Evolutionary conservation across 2,329 filamentous ascomycete genomes (phyloP).

Genomic region (Madurella fahalii): DNA sequence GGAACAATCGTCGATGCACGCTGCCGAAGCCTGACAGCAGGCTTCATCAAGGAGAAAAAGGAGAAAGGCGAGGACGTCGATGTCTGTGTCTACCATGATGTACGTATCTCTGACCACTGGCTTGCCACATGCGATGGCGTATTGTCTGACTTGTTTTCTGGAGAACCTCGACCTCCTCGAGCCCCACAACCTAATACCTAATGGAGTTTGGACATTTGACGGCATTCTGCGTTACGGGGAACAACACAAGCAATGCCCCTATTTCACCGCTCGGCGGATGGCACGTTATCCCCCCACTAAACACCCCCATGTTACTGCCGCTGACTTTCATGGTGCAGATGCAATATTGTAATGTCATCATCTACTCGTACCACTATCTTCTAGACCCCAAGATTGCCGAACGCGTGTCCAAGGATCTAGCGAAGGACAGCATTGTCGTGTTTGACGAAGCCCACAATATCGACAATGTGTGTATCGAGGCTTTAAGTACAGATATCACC

Average conservation of each 20-base stretch:
- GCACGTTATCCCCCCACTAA: conserved; percentile 41
- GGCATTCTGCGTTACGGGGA: conserved; percentile 86
- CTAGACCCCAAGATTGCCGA: conserved; percentile 98
- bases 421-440: conserved; percentile 96
- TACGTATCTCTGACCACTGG: conserved; percentile 35
- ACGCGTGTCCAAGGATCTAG: conserved; percentile 88
- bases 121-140: conserved; percentile 1
- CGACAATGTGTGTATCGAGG: conserved; percentile 98
- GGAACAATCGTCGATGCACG: conserved; percentile 91
- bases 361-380: conserved; percentile 98
- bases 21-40: conserved; percentile 90
- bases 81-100: conserved; percentile 91
- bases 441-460: conserved; percentile 99
- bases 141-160: not conserved
- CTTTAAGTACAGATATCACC: conserved; percentile 91
- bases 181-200: conserved; percentile 88
- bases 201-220: conserved; percentile 94
- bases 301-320: not conserved
- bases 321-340: conserved; percentile 52
- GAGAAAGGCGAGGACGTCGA: conserved; percentile 92
- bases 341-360: conserved; percentile 99
- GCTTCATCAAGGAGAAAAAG: conserved; percentile 97
- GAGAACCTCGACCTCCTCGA: conserved; percentile 91
- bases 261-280: conserved; percentile 94
- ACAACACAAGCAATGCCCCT: conserved; percentile 93